Percentiles rank a stretch among this genome's conserved stretches.
These are phyloP conservation scores for Colletotrichum trifolii DNA, from an alignment of 2,329 filamentous ascomycete genomes.

Conservation along the genomic window DNA sequence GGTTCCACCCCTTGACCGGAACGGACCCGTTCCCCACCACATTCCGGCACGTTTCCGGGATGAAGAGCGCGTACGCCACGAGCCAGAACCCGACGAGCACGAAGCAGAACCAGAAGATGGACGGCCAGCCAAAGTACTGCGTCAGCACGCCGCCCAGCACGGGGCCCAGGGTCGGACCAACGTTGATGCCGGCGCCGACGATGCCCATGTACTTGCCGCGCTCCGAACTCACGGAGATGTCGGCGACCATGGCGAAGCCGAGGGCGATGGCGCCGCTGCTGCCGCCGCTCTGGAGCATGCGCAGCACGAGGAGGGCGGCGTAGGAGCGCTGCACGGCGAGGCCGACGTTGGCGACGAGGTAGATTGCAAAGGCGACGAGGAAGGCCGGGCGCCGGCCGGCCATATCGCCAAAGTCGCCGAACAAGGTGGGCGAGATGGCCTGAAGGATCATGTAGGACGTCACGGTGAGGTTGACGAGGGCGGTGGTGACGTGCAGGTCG, in stretches of 20 bases:
- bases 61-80: constrained; percentile 63
- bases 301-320: constrained; percentile 67
- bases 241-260: constrained; percentile 76
- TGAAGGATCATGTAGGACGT: constrained; percentile 75
- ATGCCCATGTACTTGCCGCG: constrained; percentile 79
- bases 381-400: constrained; percentile 72
- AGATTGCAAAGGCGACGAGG: constrained; percentile 67
- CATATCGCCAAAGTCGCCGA: constrained; percentile 71
- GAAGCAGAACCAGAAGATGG: constrained; percentile 76
- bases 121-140: constrained; percentile 73
- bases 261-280: constrained; percentile 78
- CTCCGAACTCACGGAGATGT: constrained; percentile 75
- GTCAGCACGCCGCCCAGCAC: constrained; percentile 73
- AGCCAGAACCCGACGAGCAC: constrained; percentile 64
- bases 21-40: constrained; percentile 73
- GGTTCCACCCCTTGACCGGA: constrained; percentile 67
- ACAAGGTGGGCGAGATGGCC: constrained; percentile 68
- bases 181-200: constrained; percentile 67
- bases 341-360: constrained; percentile 68
- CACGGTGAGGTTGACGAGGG: constrained; percentile 60
- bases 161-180: constrained; percentile 67
- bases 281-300: constrained; percentile 72
- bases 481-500: constrained; percentile 51
- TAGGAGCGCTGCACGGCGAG: constrained; percentile 69
- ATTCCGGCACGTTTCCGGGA: constrained; percentile 70